Conservation (phyloP, 768 basidiomycete genomes). For the Psilocybe cubensis region DNA sequence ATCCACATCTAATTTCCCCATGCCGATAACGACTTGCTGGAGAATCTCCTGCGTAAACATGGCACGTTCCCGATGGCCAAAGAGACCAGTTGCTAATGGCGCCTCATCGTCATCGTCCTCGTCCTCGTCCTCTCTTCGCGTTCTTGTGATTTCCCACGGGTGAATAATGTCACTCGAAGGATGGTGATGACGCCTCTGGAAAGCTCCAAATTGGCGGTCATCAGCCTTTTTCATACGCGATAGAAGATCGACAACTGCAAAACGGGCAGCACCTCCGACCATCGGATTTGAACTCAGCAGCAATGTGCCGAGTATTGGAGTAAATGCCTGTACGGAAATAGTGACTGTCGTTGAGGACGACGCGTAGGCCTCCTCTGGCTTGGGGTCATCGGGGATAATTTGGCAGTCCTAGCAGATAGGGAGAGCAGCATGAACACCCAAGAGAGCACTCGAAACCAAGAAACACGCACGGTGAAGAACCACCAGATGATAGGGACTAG, state of each 20-base stretch:
- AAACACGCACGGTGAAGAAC: conserved; percentile 69
- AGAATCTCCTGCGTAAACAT: conserved; percentile 83
- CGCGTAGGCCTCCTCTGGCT: conserved; percentile 35
- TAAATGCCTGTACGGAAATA: conserved; percentile 87
- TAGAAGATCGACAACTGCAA: conserved; percentile 79
- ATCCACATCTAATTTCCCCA: conserved; percentile 69
- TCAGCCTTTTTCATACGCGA: conserved; percentile 69
- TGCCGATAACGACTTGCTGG: conserved; percentile 86
- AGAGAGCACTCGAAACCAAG: conserved; percentile 8
- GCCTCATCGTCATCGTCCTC: conserved; percentile 39
- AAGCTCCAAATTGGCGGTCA: conserved; percentile 35
- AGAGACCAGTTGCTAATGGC: conserved; percentile 42
- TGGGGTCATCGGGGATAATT: conserved; percentile 55
- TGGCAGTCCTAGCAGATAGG: conserved; percentile 59
- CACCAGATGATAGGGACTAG: conserved; percentile 89
- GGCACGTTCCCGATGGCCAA: conserved; percentile 57
- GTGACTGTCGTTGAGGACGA: conserved; percentile 40
- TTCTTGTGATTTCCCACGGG: conserved; percentile 22
- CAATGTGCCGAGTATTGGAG: conserved; percentile 87
- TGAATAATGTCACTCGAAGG: conserved; percentile 17
- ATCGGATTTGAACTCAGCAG: conserved; percentile 79
- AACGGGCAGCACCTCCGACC: conserved; percentile 74
- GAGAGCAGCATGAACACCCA: conserved; percentile 2
- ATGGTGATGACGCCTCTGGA: conserved; percentile 12
- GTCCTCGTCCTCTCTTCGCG: conserved; percentile 16